Evolutionary conservation across 192 early-diverging fungal species (phyloP).

Genomic region (Linderina pennispora): DNA sequence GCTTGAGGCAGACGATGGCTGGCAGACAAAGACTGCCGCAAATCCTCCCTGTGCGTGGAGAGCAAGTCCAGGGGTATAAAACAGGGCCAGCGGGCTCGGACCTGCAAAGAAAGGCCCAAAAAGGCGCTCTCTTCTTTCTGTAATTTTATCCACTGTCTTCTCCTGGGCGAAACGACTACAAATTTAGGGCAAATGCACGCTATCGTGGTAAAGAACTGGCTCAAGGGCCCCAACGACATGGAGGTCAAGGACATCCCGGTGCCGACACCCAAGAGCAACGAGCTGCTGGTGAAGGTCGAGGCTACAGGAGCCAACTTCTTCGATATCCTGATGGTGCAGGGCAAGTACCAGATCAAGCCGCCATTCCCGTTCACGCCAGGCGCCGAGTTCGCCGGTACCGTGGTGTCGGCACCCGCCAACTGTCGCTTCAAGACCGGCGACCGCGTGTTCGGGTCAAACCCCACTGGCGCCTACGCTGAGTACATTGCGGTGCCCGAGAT

Average conservation of each 20-base stretch:
- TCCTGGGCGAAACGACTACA: too few species aligned
- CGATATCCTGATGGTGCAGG: constrained; percentile 69
- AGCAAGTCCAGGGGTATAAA: too few species aligned
- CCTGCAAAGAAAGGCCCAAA: too few species aligned
- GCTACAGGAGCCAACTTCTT: constrained; percentile 69
- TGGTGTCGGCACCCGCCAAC: constrained; percentile 40
- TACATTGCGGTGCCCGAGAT: constrained; percentile 52
- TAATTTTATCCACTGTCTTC: too few species aligned
- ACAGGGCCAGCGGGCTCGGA: too few species aligned
- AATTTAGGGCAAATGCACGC: too few species aligned
- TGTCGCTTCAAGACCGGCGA: constrained; percentile 58
- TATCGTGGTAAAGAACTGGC: constrained; percentile 53
- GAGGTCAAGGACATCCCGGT: constrained; percentile 52
- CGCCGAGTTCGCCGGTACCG: constrained; percentile 62
- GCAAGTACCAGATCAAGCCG: constrained; percentile 70
- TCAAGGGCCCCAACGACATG: constrained; percentile 51
- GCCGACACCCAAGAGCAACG: constrained; percentile 49
- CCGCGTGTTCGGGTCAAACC: constrained; percentile 69
- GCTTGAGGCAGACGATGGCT: too few species aligned
- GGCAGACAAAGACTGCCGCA: too few species aligned
- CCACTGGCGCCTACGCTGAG: constrained; percentile 72
- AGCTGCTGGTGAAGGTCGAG: constrained; percentile 63
- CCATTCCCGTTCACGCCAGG: constrained; percentile 66
- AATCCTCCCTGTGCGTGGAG: too few species aligned
- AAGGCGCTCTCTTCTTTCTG: too few species aligned